These are phyloP conservation scores for Pythium phragmiticola DNA, from an alignment of 352 stramenopile genomes.

Conservation along the genomic window DNA sequence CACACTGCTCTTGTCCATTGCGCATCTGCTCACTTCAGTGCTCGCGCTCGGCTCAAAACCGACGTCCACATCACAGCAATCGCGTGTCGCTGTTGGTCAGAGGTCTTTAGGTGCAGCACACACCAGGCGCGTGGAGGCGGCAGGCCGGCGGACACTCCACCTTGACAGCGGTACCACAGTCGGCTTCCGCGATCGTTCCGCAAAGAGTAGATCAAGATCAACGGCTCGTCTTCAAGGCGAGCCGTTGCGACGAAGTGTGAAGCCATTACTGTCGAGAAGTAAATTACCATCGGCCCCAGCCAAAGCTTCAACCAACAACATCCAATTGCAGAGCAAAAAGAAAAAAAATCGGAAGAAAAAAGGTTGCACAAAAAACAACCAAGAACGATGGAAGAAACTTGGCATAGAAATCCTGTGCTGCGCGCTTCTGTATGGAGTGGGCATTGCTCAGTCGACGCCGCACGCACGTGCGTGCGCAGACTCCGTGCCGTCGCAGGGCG, in stretches of 20 bases:
- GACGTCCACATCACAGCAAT: constrained; percentile 4
- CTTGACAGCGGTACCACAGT: constrained; percentile 20
- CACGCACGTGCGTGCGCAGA: constrained; percentile 10
- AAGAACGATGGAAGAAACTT: constrained; percentile 15
- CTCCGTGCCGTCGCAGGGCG: constrained; percentile 14
- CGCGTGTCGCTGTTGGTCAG: not conserved
- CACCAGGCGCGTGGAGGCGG: not conserved
- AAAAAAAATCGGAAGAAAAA: constrained; percentile 3
- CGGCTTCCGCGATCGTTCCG: constrained; percentile 19
- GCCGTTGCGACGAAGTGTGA: not conserved
- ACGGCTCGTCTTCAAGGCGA: constrained; percentile 20
- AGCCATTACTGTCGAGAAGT: constrained; percentile 14
- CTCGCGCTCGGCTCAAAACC: not conserved
- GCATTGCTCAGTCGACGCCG: not conserved
- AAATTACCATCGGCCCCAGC: not conserved
- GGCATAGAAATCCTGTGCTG: constrained; percentile 10
- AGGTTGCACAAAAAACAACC: not conserved
- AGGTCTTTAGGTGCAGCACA: not conserved
- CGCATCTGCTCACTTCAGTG: constrained; percentile 17
- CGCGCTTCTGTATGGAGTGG: constrained; percentile 9
- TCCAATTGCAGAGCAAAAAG: constrained; percentile 1
- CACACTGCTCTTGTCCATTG: constrained; percentile 8
- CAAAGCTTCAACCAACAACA: constrained; percentile 5
- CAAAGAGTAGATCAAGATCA: not conserved
- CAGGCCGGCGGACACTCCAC: constrained; percentile 12